Base-by-base conservation (phyloP, 352 stramenopile species). In the Blastocystis sp. region DNA sequence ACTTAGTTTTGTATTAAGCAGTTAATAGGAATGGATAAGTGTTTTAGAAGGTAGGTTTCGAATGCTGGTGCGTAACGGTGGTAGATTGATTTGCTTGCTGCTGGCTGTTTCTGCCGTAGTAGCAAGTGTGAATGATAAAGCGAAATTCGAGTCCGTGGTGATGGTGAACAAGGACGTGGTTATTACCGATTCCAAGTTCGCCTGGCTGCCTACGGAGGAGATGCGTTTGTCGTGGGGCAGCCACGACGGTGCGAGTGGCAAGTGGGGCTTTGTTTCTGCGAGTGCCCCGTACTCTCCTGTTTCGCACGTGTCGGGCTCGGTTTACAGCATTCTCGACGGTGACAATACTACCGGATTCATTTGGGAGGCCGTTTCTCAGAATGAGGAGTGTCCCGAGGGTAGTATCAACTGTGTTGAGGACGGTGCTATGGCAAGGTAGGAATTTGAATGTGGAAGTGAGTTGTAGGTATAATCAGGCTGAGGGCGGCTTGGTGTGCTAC, bases 131-230 rank as follows among this genome's bases (percentile, higher is more conserved):
- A 64, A 65, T 51, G 53, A 61, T 38, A 61, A 63, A 18, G 42
- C 21, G 18, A 64, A 48, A n/a, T 81, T 49, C n/a, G 44, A 54
- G 29, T 81, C 69, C 40, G 40, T 44, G 44, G 69, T 81, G 14
- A 44, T 63, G 24, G 69, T 81, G 69, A 81, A 81, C 69, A 81
- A 81, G 69, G 48, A 81, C 69, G 69, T 81, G 69, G 69, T 81
- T 6, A 44, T 81, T 81, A 40, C 69, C 69, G 69, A 81, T 81
- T 81, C 69, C 48, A 3, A 48, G 69, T 81, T 81, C 48, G 44
- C 53, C 27, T 81, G 69, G 69, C 46, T 81, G 36, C 69, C 69
- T 21, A 44, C 61, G 24, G 69, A 81, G 18, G 48, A 48, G 34
- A 42, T 81, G 49, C 69, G 69, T 64, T 16, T 44, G 40, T 81